phyloP scores from a whole-genome alignment of 2,329 filamentous ascomycete species.

The Mycosphaerella sp. region DNA sequence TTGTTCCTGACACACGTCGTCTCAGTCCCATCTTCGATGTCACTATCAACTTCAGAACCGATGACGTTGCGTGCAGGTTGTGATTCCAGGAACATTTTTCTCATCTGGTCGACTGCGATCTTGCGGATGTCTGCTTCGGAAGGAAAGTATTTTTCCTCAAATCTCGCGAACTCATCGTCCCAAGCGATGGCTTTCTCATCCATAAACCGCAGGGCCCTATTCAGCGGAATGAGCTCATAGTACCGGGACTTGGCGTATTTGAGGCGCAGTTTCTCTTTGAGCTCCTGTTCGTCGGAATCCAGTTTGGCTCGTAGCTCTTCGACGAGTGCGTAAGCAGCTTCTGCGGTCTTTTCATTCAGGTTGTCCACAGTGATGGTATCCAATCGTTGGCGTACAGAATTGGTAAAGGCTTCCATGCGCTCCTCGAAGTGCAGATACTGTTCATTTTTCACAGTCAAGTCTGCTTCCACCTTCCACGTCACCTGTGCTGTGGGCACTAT shows the following conservation, averaged over 20 bases:
- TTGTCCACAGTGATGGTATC: conserved; percentile 87
- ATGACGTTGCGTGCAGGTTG: conserved; percentile 48
- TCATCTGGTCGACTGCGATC: conserved; percentile 83
- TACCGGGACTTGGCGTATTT: conserved; percentile 92
- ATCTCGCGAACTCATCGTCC: conserved; percentile 84
- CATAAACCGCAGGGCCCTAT: conserved; percentile 79
- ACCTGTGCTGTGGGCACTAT: conserved; percentile 83
- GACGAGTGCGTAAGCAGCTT: conserved; percentile 74
- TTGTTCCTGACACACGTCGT: conserved; percentile 28
- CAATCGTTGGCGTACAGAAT: conserved; percentile 74
- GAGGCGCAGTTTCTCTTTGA: conserved; percentile 74
- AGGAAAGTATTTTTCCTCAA: conserved; percentile 87
- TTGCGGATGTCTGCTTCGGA: conserved; percentile 93
- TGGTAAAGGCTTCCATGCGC: conserved; percentile 77
- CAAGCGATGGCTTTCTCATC: conserved; percentile 89
- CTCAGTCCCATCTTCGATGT: conserved; percentile 48
- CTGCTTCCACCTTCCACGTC: conserved; percentile 96
- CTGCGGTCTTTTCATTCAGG: conserved; percentile 77
- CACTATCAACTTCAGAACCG: conserved; percentile 10
- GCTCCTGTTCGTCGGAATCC: conserved; percentile 69
- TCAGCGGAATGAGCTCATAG: conserved; percentile 93
- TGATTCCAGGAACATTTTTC: conserved; percentile 90
- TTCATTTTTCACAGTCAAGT: conserved; percentile 87
- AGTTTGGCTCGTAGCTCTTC: conserved; percentile 70
- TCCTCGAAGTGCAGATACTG: conserved; percentile 76